A percentile compares a stretch with the other conserved stretches of the same genome.
phyloP scores from a whole-genome alignment of 768 basidiomycete genomes.

The Auricularia sp. region DNA sequence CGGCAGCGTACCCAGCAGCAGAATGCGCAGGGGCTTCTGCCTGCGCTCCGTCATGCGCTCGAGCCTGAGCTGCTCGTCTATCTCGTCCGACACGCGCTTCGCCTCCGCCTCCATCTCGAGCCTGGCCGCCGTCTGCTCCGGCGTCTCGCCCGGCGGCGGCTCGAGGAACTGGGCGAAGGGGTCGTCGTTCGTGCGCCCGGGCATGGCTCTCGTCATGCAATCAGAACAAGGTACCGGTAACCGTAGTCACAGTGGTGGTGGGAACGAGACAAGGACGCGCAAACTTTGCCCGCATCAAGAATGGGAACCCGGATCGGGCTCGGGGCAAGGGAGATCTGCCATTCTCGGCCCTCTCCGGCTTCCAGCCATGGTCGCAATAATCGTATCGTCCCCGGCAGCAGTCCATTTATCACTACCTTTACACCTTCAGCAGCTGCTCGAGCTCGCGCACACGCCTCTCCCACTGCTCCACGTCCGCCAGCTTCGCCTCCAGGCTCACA shows the following conservation, averaged over 20 bases:
- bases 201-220: not conserved
- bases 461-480: constrained; percentile 66
- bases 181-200: constrained; percentile 30
- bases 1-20: not conserved
- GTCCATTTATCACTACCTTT: too few relatives aligned
- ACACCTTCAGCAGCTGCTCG: constrained; percentile 34
- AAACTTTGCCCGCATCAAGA: too few relatives aligned
- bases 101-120: constrained; percentile 32
- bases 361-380: too few relatives aligned
- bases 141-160: constrained; percentile 27
- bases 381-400: too few relatives aligned
- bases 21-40: not conserved
- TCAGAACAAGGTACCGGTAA: not conserved
- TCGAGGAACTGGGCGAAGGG: constrained; percentile 34
- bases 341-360: too few relatives aligned
- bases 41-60: constrained; percentile 1
- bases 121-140: constrained; percentile 26
- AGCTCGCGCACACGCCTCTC: constrained; percentile 58
- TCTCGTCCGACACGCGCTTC: constrained; percentile 32
- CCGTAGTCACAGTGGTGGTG: not conserved
- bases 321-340: too few relatives aligned
- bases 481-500: constrained; percentile 46
- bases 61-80: constrained; percentile 38
- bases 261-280: too few relatives aligned
- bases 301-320: too few relatives aligned